phyloP scores from a whole-genome alignment of 805 yeast genomes.

The Sugiyamaella qingdaonensis region DNA sequence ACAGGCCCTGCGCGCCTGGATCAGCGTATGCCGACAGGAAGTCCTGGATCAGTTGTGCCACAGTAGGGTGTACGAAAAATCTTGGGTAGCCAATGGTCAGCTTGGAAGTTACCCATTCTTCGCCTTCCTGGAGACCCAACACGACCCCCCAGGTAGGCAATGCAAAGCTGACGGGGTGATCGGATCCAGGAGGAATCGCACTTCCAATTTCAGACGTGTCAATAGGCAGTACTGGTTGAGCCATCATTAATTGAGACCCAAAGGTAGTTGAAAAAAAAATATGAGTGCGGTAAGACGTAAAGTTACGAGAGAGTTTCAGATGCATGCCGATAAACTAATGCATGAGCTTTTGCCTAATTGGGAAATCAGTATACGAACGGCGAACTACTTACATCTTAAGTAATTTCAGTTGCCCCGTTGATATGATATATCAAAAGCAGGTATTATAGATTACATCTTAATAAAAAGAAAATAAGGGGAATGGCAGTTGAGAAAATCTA shows the following conservation, averaged over 20 bases:
- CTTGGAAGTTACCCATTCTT: slow-evolving; percentile 67
- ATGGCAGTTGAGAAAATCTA: no score
- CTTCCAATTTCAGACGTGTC: slow-evolving; percentile 1
- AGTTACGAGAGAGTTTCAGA: no score
- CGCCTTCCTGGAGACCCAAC: slow-evolving; percentile 89
- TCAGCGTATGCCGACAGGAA: slow-evolving; percentile 67
- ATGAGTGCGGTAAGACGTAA: no score
- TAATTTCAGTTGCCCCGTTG: no score
- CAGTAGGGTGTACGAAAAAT: slow-evolving; percentile 35
- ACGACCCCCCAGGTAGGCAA: slow-evolving; percentile 94
- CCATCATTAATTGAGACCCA: slow-evolving; percentile 14
- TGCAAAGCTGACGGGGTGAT: slow-evolving; percentile 90
- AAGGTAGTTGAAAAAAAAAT: no score
- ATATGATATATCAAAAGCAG: no score
- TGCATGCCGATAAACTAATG: no score
- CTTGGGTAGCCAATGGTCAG: slow-evolving; percentile 85
- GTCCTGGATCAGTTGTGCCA: slow-evolving; percentile 26
- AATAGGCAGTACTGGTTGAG: slow-evolving; percentile 25
- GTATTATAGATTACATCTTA: no score
- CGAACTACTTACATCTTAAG: no score
- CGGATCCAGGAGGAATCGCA: slow-evolving; percentile 7
- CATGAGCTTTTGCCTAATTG: no score
- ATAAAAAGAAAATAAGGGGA: no score
- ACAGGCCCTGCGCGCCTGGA: slow-evolving; percentile 66
- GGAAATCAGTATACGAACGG: no score